Base-by-base conservation (phyloP, 2,329 filamentous ascomycete species). In the Chaetomiaceae sp. region DNA sequence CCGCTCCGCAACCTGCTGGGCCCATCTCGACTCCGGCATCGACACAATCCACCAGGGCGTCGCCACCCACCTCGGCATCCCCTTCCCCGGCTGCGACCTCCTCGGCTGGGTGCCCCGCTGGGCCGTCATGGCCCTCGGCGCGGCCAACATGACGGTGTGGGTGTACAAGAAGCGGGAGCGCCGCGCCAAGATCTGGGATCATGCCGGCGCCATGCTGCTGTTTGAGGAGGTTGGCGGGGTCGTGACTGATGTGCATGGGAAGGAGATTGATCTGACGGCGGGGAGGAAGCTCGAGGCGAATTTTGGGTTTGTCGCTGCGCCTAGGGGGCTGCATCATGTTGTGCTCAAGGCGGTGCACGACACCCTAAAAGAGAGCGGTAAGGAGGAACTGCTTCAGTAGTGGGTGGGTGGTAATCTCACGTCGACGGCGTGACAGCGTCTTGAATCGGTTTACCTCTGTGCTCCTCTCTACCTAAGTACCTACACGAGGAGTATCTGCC, bases 91-190 rank as follows among this genome's bases (percentile, higher is more conserved):
- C 9, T 76, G 71, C 46, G 77, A 81, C 53, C 70, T 83, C 3
- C 70, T 82, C 0, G 76, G 78, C 1, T 83, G 80, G 80, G 80
- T 82, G 6, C 69, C 79, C 8, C 74, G 80, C 12, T 83, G 79
- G 78, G 74, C 74, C 0, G 68, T 68, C 2, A 69, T 83, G 20
- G 79, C 79, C 0, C 67, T 81, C 48, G 78, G 79, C 0, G 65
- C 77, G 4, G 78, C 73, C 9, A 79, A 82, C 65, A 70, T 74
- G 37, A 81, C 77, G 0, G 72, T 81, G 9, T 83, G 80, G 79
- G 74, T 81, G 9, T 83, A 83, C 67, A 75, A 74, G 57, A 65
- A 67, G 20, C 68, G 71, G 19, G 71, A 73, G 22, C 69, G 79
- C 0, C 69, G 69, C 11, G 80, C 73, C 9, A 83, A 83, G 66